These are phyloP conservation scores for Apiotrichum mycotoxinovorans DNA, from an alignment of 1,284 basidiomycete genomes.

Conservation along the genomic window DNA sequence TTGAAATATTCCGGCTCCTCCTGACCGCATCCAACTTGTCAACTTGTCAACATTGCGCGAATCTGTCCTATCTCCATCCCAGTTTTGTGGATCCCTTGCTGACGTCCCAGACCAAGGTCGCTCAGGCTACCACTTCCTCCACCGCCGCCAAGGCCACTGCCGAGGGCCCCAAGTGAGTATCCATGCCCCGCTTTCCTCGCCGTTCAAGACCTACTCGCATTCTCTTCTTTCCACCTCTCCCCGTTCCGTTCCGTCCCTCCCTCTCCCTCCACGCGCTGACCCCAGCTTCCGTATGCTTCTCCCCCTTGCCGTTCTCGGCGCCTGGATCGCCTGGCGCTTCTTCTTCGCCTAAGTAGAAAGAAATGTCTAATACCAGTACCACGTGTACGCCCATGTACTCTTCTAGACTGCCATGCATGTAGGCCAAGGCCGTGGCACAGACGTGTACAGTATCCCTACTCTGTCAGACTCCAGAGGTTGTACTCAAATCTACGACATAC, in stretches of 20 bases:
- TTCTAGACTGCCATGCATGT: conserved; percentile 7
- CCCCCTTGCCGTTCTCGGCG: conserved; percentile 39
- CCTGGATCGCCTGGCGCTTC: conserved; percentile 47
- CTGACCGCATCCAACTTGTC: too few species aligned
- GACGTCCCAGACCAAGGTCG: conserved; percentile 7
- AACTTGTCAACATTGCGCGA: neutral
- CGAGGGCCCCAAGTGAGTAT: conserved; percentile 2
- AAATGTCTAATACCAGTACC: neutral
- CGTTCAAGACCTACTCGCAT: neutral
- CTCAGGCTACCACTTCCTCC: neutral
- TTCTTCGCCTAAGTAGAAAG: conserved; percentile 41
- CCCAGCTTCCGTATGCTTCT: conserved; percentile 33
- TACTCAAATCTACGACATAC: neutral
- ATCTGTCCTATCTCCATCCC: neutral
- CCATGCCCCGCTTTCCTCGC: too few species aligned
- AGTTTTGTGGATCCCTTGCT: neutral
- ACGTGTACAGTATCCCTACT: neutral
- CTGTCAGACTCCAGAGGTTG: neutral
- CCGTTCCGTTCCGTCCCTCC: too few species aligned
- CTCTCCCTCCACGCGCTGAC: neutral
- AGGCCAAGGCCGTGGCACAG: neutral
- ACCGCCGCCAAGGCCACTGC: neutral
- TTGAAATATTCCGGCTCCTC: too few species aligned
- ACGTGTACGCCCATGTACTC: neutral
- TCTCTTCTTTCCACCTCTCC: too few species aligned